Conservation (phyloP, 768 basidiomycete genomes). For the Calocera cornea region DNA sequence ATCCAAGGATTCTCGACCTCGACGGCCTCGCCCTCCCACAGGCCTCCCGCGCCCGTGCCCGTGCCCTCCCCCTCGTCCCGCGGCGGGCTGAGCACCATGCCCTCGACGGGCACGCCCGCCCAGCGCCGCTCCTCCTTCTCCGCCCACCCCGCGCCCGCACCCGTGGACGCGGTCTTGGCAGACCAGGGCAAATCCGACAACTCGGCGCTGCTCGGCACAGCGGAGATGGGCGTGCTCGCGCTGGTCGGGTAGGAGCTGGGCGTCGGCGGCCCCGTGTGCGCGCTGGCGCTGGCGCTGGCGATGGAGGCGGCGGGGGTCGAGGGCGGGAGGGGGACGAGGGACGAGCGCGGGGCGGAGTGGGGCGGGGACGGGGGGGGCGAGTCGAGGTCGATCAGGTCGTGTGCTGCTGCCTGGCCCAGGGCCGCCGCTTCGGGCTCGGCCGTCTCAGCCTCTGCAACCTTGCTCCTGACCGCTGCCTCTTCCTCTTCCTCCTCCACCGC, state of each 20-base stretch:
- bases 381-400: not conserved
- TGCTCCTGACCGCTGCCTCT: not conserved
- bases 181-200: not conserved
- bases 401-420: not conserved
- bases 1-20: not conserved
- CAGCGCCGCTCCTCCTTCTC: not conserved
- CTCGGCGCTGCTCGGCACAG: not conserved
- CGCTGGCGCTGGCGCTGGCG: not conserved
- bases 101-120: not conserved
- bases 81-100: not conserved
- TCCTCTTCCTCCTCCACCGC: constrained; percentile 11
- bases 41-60: not conserved
- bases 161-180: not conserved
- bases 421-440: not conserved
- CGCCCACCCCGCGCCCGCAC: not conserved
- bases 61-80: not conserved
- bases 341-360: not conserved
- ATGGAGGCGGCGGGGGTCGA: not conserved
- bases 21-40: not conserved
- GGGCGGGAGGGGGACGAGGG: not conserved
- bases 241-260: not conserved
- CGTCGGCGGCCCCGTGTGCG: not conserved
- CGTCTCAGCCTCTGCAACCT: not conserved
- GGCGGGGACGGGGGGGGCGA: not conserved
- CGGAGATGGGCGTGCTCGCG: not conserved